A percentile compares a stretch with the other conserved stretches of the same genome.
phyloP scores from a whole-genome alignment of 2,329 filamentous ascomycete species.

The Sordariomycetes sp. region DNA sequence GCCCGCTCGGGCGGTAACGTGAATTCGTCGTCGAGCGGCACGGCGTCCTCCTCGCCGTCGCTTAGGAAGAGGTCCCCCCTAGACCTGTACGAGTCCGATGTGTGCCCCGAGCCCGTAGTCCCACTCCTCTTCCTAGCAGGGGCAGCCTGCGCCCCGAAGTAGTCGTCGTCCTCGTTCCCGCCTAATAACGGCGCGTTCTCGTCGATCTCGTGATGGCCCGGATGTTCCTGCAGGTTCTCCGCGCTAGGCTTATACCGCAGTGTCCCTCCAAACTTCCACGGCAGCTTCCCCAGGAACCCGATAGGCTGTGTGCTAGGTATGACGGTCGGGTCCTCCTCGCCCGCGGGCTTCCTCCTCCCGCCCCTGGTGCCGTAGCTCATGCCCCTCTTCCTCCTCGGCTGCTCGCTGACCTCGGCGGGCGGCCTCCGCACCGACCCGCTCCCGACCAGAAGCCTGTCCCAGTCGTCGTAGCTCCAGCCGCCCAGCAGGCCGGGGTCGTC shows the following conservation, averaged over 20 bases:
- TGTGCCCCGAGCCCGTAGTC: constrained; percentile 70
- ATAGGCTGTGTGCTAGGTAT: constrained; percentile 79
- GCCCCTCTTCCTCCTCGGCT: constrained; percentile 62
- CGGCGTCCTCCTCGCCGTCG: constrained; percentile 80
- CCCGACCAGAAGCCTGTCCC: constrained; percentile 71
- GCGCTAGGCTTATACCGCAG: constrained; percentile 84
- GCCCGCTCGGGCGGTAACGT: constrained; percentile 70
- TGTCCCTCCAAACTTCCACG: constrained; percentile 75
- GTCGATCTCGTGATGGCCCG: constrained; percentile 27
- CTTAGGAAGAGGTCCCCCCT: constrained; percentile 86
- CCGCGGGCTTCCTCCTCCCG: constrained; percentile 33
- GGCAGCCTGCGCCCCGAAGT: constrained; percentile 21
- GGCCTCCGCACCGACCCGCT: constrained; percentile 31
- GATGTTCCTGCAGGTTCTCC: constrained; percentile 82
- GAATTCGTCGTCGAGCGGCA: constrained; percentile 89
- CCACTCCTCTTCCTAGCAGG: constrained; percentile 54
- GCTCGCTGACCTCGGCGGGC: constrained; percentile 35
- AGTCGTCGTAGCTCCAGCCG: constrained; percentile 69
- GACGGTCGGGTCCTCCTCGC: constrained; percentile 79
- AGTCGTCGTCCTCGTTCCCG: constrained; percentile 32
- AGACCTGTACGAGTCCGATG: constrained; percentile 77
- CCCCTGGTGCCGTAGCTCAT: constrained; percentile 83
- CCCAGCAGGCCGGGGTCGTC: constrained; percentile 29
- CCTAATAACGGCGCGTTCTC: constrained; percentile 63
- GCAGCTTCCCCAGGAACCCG: constrained; percentile 73